These are phyloP conservation scores for Curvularia sp. DNA, from an alignment of 2,329 filamentous ascomycete species.

Conservation along the genomic window DNA sequence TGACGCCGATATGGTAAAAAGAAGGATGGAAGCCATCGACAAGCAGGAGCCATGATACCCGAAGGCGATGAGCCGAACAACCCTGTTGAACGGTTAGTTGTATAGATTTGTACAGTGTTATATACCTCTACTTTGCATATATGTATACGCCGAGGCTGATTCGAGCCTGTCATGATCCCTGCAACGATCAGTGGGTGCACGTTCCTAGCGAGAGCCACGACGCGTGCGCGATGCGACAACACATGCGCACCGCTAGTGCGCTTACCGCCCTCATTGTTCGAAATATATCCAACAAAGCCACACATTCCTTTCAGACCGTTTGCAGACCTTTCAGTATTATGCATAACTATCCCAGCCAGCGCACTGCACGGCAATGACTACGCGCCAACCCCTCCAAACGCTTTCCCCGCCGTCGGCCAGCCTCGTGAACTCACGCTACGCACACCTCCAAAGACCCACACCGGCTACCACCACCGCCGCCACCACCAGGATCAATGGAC, in stretches of 20 bases:
- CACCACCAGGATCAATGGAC: conserved; percentile 28
- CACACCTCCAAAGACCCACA: conserved; percentile 26
- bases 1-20: conserved; percentile 43
- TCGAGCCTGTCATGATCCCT: conserved; percentile 14
- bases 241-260: conserved; percentile 21
- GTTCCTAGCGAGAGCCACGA: conserved; percentile 30
- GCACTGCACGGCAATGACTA: conserved; percentile 38
- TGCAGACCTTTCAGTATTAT: conserved; percentile 22
- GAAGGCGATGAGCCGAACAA: neutral
- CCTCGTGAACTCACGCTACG: conserved; percentile 33
- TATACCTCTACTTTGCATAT: neutral
- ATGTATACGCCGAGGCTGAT: neutral
- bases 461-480: conserved; percentile 11
- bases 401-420: conserved; percentile 42
- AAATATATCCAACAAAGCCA: conserved; percentile 10
- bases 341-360: conserved; percentile 13
- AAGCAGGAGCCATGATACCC: conserved; percentile 42
- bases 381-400: conserved; percentile 45
- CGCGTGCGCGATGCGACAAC: conserved; percentile 33
- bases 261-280: conserved; percentile 6
- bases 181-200: conserved; percentile 27
- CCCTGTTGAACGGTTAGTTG: neutral
- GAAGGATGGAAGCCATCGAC: conserved; percentile 44
- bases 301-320: neutral
- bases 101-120: neutral